Conservation (phyloP, 139 green algal genomes). For the Haematococcus sp. region DNA sequence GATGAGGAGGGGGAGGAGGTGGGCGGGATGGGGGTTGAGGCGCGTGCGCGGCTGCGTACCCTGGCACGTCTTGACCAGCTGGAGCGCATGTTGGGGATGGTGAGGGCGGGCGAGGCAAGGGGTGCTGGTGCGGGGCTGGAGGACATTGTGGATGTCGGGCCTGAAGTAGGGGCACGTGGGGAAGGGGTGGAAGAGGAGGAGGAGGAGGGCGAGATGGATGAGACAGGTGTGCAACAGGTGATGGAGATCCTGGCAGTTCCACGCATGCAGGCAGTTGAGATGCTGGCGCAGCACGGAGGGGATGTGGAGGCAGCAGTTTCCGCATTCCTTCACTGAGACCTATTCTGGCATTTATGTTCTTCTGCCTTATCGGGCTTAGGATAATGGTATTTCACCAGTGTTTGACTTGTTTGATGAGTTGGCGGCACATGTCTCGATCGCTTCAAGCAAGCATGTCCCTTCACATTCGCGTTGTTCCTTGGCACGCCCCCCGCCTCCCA, state of each 20-base stretch:
- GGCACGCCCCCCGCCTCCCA: too few species aligned
- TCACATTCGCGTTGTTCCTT: too few species aligned
- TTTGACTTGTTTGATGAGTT: too few species aligned
- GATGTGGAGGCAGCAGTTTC: constrained; percentile 31
- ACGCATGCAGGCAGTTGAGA: constrained; percentile 46
- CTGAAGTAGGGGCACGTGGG: neutral
- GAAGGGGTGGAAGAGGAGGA: neutral
- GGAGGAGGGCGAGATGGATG: constrained; percentile 28
- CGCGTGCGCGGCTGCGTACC: too few species aligned
- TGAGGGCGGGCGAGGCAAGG: neutral
- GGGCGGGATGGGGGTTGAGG: too few species aligned
- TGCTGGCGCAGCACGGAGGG: constrained; percentile 46
- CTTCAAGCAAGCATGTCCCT: too few species aligned
- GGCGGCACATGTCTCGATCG: too few species aligned
- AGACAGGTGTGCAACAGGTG: constrained; percentile 39
- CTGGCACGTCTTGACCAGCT: neutral
- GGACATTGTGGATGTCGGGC: neutral
- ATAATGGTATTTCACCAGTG: too few species aligned
- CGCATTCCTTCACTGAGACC: too few species aligned
- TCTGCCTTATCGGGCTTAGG: too few species aligned
- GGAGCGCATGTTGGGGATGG: neutral
- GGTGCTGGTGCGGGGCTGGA: neutral
- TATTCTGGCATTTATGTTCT: too few species aligned
- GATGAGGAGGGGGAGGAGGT: too few species aligned
- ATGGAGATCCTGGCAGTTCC: constrained; percentile 61